Conservation (phyloP, 306 rosid species). For the Pyrus bretschneideri region DNA sequence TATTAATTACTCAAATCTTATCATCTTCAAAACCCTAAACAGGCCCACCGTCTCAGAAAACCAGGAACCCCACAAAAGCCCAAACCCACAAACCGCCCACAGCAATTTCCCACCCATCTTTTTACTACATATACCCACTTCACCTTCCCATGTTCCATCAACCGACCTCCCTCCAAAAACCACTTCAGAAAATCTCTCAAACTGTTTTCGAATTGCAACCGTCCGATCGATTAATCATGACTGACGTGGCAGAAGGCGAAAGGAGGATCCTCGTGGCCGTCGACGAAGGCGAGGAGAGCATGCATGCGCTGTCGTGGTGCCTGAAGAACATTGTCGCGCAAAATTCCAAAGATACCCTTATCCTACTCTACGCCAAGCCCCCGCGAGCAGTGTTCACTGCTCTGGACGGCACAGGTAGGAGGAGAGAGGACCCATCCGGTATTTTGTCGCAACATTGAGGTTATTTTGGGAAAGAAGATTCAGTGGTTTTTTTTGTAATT, state of each 20-base stretch:
- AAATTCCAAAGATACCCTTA: constrained; percentile 55
- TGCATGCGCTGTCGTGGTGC: constrained; percentile 77
- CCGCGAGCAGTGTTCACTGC: constrained; percentile 40
- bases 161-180: not conserved
- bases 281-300: constrained; percentile 87
- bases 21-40: not conserved
- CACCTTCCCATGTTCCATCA: not conserved
- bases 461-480: not conserved
- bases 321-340: constrained; percentile 41
- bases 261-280: constrained; percentile 78
- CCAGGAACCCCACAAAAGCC: constrained; percentile 12
- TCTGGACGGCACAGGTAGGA: constrained; percentile 64
- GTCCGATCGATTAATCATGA: constrained; percentile 28
- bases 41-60: constrained; percentile 12
- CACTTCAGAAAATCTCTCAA: not conserved
- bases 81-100: constrained; percentile 40
- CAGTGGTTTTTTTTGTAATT: constrained; percentile 2
- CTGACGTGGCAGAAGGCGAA: constrained; percentile 31
- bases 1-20: not conserved
- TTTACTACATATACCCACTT: constrained; percentile 2
- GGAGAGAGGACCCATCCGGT: not conserved
- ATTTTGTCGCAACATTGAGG: not conserved
- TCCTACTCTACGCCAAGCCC: constrained; percentile 64
- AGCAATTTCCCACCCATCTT: not conserved
- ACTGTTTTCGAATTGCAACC: not conserved